phyloP scores from a whole-genome alignment of 2,329 filamentous ascomycete species.

The Onygenales sp. region DNA sequence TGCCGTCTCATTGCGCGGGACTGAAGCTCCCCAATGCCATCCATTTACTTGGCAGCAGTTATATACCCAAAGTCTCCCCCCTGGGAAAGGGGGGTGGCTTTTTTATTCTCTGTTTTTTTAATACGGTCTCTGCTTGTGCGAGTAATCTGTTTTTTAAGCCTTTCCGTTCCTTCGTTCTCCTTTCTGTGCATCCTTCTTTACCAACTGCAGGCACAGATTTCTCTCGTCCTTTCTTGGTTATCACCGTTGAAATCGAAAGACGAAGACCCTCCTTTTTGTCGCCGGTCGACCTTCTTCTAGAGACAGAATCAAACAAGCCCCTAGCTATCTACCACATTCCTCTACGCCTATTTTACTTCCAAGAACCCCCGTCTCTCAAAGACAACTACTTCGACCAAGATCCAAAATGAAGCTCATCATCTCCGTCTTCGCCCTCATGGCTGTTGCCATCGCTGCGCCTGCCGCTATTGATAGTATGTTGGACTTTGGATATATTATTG shows the following conservation, averaged over 20 bases:
- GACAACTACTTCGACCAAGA: background rate
- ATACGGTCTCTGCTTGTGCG: background rate
- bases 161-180: background rate
- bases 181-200: background rate
- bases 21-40: background rate
- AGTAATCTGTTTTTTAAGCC: background rate
- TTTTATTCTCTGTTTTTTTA: background rate
- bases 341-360: background rate
- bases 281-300: slow-evolving; percentile 8
- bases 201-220: background rate
- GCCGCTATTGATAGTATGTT: slow-evolving; percentile 9
- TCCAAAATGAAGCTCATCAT: slow-evolving; percentile 11
- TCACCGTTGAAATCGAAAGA: background rate
- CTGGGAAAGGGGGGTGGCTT: background rate
- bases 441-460: slow-evolving; percentile 10
- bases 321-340: background rate
- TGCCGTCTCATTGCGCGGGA: background rate
- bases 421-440: slow-evolving; percentile 9
- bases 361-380: background rate
- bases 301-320: background rate
- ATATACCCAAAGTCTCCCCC: background rate
- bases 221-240: background rate
- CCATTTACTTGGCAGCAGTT: background rate
- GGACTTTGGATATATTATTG: background rate
- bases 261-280: slow-evolving; percentile 2